Conservation (phyloP, 306 rosid genomes). For the Ammopiptanthus mongolicus region DNA sequence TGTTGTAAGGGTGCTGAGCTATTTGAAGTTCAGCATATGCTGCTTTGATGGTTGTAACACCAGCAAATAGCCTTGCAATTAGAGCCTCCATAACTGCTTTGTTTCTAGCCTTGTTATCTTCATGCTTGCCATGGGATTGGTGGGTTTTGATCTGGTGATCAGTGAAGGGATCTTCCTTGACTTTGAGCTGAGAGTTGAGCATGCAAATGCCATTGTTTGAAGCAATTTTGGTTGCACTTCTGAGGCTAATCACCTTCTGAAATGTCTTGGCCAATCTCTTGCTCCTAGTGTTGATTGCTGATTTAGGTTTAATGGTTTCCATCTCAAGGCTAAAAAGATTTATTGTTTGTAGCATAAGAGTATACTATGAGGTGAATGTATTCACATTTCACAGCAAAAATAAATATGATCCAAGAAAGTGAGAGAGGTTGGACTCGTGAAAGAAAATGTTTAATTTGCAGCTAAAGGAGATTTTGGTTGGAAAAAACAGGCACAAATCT, state of each 20-base stretch:
- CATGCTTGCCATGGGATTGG: constrained; percentile 10
- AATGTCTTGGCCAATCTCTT: constrained; percentile 51
- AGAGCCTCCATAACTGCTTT: constrained; percentile 82
- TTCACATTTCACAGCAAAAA: background rate
- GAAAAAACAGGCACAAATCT: constrained; percentile 46
- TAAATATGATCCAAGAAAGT: background rate
- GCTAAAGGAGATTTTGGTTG: constrained; percentile 28
- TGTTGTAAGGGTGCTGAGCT: constrained; percentile 87
- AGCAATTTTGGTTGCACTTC: constrained; percentile 50
- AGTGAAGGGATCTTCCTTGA: constrained; percentile 40
- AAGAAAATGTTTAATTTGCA: constrained; percentile 7
- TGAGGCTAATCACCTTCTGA: constrained; percentile 62
- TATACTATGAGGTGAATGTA: background rate
- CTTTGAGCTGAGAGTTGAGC: constrained; percentile 44
- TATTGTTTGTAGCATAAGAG: constrained; percentile 32
- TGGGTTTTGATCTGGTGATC: constrained; percentile 18
- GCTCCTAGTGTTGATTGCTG: constrained; percentile 49
- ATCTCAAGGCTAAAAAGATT: constrained; percentile 23
- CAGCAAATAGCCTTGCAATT: constrained; percentile 80
- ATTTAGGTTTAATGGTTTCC: constrained; percentile 68
- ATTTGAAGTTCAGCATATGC: constrained; percentile 91
- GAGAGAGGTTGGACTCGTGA: constrained; percentile 18
- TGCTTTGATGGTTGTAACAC: constrained; percentile 87
- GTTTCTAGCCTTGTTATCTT: constrained; percentile 38
- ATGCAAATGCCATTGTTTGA: constrained; percentile 80